These are phyloP conservation scores for Marasmius fiardii DNA, from an alignment of 1,284 basidiomycete species.

Conservation along the genomic window DNA sequence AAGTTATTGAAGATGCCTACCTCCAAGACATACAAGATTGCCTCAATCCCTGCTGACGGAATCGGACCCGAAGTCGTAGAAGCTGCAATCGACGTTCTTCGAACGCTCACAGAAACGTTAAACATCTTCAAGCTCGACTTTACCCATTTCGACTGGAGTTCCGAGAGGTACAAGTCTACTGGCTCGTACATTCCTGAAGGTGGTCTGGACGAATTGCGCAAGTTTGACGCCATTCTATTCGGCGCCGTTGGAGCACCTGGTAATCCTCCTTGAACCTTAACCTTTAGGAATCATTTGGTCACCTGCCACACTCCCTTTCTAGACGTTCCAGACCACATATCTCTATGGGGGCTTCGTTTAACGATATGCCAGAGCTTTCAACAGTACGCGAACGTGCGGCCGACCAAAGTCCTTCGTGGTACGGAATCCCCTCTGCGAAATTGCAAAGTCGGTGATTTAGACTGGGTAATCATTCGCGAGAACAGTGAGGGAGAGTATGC, in stretches of 20 bases:
- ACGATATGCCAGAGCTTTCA: slow-evolving; percentile 51
- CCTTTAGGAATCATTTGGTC: neutral
- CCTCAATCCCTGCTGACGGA: slow-evolving; percentile 56
- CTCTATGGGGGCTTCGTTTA: slow-evolving; percentile 50
- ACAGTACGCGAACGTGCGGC: slow-evolving; percentile 54
- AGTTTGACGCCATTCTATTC: slow-evolving; percentile 28
- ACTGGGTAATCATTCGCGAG: slow-evolving; percentile 52
- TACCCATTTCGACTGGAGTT: slow-evolving; percentile 34
- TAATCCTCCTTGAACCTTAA: neutral
- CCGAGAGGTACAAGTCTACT: slow-evolving; percentile 26
- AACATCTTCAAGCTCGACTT: slow-evolving; percentile 29
- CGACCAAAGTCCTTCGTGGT: slow-evolving; percentile 47
- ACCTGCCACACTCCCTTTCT: slow-evolving; percentile 22
- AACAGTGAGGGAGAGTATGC: slow-evolving; percentile 59
- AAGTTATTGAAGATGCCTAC: too few species aligned
- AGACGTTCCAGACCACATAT: slow-evolving; percentile 52
- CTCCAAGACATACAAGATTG: slow-evolving; percentile 39
- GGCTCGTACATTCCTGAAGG: slow-evolving; percentile 33
- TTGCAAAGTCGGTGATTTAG: slow-evolving; percentile 33
- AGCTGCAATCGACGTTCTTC: slow-evolving; percentile 11
- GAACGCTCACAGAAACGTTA: slow-evolving; percentile 21
- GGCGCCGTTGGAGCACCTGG: slow-evolving; percentile 26
- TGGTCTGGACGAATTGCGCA: slow-evolving; percentile 28
- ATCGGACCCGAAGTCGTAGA: slow-evolving; percentile 34
- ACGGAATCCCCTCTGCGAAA: slow-evolving; percentile 43